A percentile compares a stretch with the other conserved stretches of the same genome.
Evolutionary conservation across 345 rosid genomes (phyloP).

Genomic region (Carallia pectinifolia): DNA sequence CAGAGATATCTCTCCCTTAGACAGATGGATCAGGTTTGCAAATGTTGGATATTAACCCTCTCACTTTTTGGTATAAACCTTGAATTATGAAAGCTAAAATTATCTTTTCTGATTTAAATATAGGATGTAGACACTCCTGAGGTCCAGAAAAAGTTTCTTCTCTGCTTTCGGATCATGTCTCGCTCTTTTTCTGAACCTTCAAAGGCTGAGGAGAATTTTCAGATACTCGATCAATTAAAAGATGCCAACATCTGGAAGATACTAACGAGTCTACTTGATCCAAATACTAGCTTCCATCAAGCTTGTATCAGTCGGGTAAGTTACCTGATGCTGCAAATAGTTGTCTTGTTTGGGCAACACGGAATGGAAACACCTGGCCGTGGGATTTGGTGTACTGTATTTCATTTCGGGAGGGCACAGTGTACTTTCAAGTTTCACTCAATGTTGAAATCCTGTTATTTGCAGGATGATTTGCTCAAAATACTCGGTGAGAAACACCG

Average conservation of each 20-base stretch:
- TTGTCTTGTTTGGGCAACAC: not conserved
- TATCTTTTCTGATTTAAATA: constrained; percentile 28
- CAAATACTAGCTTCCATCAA: constrained; percentile 59
- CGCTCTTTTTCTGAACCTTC: constrained; percentile 82
- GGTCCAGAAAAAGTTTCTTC: constrained; percentile 68
- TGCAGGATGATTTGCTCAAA: constrained; percentile 89
- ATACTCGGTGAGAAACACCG: constrained; percentile 85
- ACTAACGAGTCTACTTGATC: constrained; percentile 64
- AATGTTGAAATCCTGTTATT: constrained; percentile 15
- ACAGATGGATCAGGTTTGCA: constrained; percentile 78
- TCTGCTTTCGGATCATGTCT: constrained; percentile 84
- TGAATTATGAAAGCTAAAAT: constrained; percentile 13
- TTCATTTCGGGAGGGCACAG: not conserved
- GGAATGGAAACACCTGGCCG: not conserved
- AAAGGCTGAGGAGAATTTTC: constrained; percentile 88
- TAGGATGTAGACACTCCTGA: constrained; percentile 86
- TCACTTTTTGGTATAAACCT: constrained; percentile 3
- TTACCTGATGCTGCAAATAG: constrained; percentile 13
- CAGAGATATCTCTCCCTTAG: constrained; percentile 76
- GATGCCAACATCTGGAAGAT: constrained; percentile 94
- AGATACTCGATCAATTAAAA: constrained; percentile 86
- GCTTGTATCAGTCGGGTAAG: constrained; percentile 69
- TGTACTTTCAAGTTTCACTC: not conserved
- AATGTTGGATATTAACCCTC: constrained; percentile 15
- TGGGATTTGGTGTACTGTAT: not conserved